phyloP scores from a whole-genome alignment of 179 eudicot species.

The Camellia oleifera region DNA sequence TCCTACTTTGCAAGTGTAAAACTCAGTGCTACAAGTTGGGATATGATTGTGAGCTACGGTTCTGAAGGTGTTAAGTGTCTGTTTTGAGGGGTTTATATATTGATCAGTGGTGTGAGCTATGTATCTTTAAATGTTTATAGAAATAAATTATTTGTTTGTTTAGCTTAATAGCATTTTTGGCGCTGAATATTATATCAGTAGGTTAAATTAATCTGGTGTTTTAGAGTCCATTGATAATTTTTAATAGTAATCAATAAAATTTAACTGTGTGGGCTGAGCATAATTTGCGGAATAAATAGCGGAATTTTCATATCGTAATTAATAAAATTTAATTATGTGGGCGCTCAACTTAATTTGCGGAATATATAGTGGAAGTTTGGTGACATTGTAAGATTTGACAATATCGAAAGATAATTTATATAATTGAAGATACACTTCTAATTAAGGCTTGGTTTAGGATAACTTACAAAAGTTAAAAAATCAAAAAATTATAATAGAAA shows the following conservation, averaged over 20 bases:
- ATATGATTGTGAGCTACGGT: not conserved
- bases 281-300: too few relatives aligned
- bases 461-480: too few relatives aligned
- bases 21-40: not conserved
- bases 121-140: constrained; percentile 3
- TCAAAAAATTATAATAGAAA: too few relatives aligned
- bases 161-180: too few relatives aligned
- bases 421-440: too few relatives aligned
- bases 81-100: not conserved
- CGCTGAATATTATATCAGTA: too few relatives aligned
- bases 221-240: too few relatives aligned
- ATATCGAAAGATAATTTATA: not conserved
- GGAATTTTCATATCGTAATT: not conserved
- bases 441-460: too few relatives aligned
- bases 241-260: too few relatives aligned
- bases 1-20: constrained; percentile 14
- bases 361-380: not conserved
- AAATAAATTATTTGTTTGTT: constrained; percentile 4
- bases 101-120: constrained; percentile 12
- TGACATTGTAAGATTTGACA: not conserved
- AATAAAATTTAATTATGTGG: not conserved
- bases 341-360: not conserved
- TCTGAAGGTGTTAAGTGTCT: not conserved
- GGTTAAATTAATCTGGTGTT: too few relatives aligned
- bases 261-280: too few relatives aligned